Conservation (phyloP, 192 early-diverging fungal species). For the Podila minutissima region DNA sequence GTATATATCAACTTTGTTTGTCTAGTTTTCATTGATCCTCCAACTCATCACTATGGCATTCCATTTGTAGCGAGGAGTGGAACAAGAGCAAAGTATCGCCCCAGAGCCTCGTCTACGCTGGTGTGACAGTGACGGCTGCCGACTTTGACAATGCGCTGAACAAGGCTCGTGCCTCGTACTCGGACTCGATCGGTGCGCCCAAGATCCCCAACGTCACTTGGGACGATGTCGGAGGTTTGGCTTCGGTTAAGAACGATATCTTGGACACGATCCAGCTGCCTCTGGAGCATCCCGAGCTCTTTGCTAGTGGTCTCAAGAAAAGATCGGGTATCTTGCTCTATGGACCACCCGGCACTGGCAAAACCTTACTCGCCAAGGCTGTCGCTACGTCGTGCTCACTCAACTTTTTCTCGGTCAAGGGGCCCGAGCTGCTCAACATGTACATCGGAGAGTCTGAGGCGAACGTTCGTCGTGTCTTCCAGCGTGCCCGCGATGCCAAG, state of each 20-base stretch:
- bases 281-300: constrained; percentile 94
- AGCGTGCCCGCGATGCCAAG: constrained; percentile 94
- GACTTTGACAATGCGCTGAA: constrained; percentile 87
- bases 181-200: constrained; percentile 94
- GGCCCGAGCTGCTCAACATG: constrained; percentile 98
- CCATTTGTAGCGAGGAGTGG: constrained; percentile 43
- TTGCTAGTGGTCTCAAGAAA: constrained; percentile 94
- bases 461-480: constrained; percentile 96
- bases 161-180: constrained; percentile 82
- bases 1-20: not conserved
- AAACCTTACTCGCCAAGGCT: constrained; percentile 98
- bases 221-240: constrained; percentile 98
- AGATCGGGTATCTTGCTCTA: constrained; percentile 94
- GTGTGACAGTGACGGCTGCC: constrained; percentile 76
- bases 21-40: not conserved
- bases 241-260: constrained; percentile 92
- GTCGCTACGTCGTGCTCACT: constrained; percentile 97
- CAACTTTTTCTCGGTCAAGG: constrained; percentile 99
- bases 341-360: constrained; percentile 98
- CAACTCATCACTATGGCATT: not conserved
- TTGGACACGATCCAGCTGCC: constrained; percentile 97
- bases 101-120: constrained; percentile 72
- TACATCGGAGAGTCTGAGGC: constrained; percentile 99
- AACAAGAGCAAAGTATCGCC: constrained; percentile 51
- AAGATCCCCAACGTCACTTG: constrained; percentile 99